Evolutionary conservation across 495 filamentous ascomycete species (phyloP).

Genomic region (Xylaria longipes): DNA sequence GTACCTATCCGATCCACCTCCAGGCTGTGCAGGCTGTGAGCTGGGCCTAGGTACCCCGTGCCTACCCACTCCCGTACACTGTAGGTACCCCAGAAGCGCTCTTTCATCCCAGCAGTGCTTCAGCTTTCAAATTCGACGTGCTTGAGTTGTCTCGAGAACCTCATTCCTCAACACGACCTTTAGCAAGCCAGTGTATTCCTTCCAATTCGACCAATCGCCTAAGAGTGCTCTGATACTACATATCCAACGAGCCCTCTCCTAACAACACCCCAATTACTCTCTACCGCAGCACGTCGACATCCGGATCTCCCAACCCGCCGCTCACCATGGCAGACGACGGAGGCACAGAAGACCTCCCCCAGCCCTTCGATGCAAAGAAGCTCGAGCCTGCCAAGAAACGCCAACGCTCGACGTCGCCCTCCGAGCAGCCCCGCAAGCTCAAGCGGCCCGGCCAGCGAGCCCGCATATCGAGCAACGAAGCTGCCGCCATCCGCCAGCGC

Average conservation of each 20-base stretch:
- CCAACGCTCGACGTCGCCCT: conserved; percentile 48
- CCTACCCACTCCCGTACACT: no score
- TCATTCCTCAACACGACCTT: not conserved
- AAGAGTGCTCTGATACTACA: not conserved
- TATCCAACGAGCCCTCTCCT: not conserved
- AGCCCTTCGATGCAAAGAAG: conserved; percentile 62
- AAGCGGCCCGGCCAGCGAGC: conserved; percentile 87
- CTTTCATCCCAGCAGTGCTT: not conserved
- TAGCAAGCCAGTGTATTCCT: not conserved
- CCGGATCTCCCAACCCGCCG: not conserved
- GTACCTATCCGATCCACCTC: not conserved
- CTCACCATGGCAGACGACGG: conserved; percentile 38
- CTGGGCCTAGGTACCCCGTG: no score
- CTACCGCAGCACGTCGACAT: not conserved
- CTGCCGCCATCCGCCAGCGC: conserved; percentile 70
- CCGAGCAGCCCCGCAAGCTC: conserved; percentile 67
- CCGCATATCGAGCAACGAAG: conserved; percentile 73
- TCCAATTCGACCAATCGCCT: not conserved
- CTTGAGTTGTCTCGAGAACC: not conserved
- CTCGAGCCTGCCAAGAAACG: conserved; percentile 61
- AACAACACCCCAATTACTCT: not conserved
- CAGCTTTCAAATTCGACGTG: not conserved
- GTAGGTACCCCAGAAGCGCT: not conserved
- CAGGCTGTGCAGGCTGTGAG: no score
- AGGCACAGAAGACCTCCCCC: conserved; percentile 41